Evolutionary conservation across 371 early-diverging fungal genomes (phyloP).

Genomic region (Actinomucor elegans): DNA sequence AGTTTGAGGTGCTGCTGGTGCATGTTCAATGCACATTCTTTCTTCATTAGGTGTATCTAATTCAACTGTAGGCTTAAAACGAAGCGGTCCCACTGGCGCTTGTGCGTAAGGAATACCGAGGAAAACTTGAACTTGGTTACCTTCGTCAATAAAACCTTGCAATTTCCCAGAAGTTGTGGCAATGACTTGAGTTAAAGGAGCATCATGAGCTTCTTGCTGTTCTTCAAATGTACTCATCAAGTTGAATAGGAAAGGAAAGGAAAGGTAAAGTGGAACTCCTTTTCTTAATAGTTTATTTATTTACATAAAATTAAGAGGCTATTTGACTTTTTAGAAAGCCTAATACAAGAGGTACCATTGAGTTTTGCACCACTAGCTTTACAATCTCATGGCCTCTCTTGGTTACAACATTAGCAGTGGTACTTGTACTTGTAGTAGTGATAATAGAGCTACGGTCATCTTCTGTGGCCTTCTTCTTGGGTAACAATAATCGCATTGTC

Average conservation of each 20-base stretch:
- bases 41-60: slow-evolving; percentile 12
- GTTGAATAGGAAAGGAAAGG: not conserved
- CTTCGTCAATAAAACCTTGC: slow-evolving; percentile 28
- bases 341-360: slow-evolving; percentile 57
- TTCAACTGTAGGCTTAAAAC: slow-evolving; percentile 29
- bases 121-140: slow-evolving; percentile 24
- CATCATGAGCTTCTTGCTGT: not conserved
- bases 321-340: slow-evolving; percentile 46
- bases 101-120: slow-evolving; percentile 40
- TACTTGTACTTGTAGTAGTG: slow-evolving; percentile 4
- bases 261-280: too few species aligned
- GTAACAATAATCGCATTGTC: slow-evolving; percentile 4
- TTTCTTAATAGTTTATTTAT: not conserved
- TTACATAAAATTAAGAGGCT: not conserved
- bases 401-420: slow-evolving; percentile 46
- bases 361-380: slow-evolving; percentile 60
- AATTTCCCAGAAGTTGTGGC: slow-evolving; percentile 26
- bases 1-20: slow-evolving; percentile 33
- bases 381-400: slow-evolving; percentile 57
- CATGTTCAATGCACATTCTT: slow-evolving; percentile 17
- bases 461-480: slow-evolving; percentile 11
- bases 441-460: slow-evolving; percentile 1
- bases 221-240: not conserved
- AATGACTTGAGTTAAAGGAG: slow-evolving; percentile 12
- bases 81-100: slow-evolving; percentile 31